Conservation (phyloP, 2,329 filamentous ascomycete species). For the Pezicula carpinea region DNA sequence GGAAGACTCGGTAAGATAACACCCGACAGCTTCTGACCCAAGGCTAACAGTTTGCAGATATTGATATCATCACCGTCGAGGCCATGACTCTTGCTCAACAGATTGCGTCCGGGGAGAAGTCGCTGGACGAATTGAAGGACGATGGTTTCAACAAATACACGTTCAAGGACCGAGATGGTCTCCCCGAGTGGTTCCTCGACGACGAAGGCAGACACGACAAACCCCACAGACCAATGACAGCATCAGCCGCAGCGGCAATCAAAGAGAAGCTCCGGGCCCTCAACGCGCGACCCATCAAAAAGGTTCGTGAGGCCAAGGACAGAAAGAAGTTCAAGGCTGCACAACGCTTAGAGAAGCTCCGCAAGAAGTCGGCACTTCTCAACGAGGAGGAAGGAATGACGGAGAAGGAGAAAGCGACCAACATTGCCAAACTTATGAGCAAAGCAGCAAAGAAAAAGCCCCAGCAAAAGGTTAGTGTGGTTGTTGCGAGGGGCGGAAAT, state of each 20-base stretch:
- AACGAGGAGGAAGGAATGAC: slow-evolving; percentile 87
- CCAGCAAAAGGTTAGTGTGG: slow-evolving; percentile 75
- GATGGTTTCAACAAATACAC: slow-evolving; percentile 91
- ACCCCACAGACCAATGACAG: slow-evolving; percentile 81
- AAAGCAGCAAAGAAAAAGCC: slow-evolving; percentile 84
- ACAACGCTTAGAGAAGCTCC: slow-evolving; percentile 85
- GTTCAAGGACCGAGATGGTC: slow-evolving; percentile 83
- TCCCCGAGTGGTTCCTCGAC: slow-evolving; percentile 97
- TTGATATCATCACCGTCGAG: slow-evolving; percentile 98
- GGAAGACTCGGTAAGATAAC: slow-evolving; percentile 51
- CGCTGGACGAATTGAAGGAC: slow-evolving; percentile 74
- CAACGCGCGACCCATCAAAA: slow-evolving; percentile 97
- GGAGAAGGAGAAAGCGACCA: slow-evolving; percentile 91
- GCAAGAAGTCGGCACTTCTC: slow-evolving; percentile 92
- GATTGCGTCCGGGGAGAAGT: slow-evolving; percentile 81
- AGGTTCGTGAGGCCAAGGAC: slow-evolving; percentile 93
- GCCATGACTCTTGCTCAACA: slow-evolving; percentile 96
- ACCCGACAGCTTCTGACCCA: not conserved
- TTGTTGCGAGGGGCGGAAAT: slow-evolving; percentile 82
- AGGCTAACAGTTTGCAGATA: slow-evolving; percentile 50
- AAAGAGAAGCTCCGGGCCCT: slow-evolving; percentile 90
- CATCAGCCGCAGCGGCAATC: slow-evolving; percentile 84
- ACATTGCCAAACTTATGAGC: slow-evolving; percentile 75
- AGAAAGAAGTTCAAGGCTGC: slow-evolving; percentile 96
- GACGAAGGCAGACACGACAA: slow-evolving; percentile 84